Conservation (phyloP, 768 basidiomycete genomes). For the Lactarius hatsudake region DNA sequence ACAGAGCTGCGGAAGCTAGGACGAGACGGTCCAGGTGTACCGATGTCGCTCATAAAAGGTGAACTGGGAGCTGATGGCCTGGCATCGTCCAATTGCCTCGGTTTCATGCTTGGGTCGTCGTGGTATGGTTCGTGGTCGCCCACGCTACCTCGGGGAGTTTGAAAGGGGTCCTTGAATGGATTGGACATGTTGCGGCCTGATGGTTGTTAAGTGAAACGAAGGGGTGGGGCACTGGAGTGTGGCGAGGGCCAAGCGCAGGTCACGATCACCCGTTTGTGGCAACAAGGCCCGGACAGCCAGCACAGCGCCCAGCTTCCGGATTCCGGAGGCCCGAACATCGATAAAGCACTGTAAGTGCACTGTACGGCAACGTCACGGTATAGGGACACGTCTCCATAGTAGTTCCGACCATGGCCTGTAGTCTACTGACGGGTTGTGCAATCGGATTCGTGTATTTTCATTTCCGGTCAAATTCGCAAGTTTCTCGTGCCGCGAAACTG, state of each 20-base stretch:
- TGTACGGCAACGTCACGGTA: too few species aligned
- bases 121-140: background rate
- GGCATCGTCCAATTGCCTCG: background rate
- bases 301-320: too few species aligned
- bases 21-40: background rate
- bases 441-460: too few species aligned
- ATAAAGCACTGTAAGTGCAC: too few species aligned
- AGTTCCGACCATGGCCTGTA: too few species aligned
- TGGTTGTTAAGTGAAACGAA: background rate
- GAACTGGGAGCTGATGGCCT: background rate
- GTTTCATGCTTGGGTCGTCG: background rate
- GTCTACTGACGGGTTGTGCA: too few species aligned
- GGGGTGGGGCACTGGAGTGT: background rate
- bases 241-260: background rate
- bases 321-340: too few species aligned
- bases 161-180: too few species aligned
- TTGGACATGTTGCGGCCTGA: background rate
- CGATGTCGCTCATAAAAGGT: background rate
- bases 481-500: too few species aligned
- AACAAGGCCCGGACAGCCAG: too few species aligned
- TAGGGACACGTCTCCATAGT: too few species aligned
- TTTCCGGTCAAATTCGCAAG: too few species aligned
- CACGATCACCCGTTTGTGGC: background rate
- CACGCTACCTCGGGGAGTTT: background rate
- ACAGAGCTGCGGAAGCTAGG: constrained; percentile 14